Base-by-base conservation (phyloP, 306 rosid species). In the Quercus mongolica region DNA sequence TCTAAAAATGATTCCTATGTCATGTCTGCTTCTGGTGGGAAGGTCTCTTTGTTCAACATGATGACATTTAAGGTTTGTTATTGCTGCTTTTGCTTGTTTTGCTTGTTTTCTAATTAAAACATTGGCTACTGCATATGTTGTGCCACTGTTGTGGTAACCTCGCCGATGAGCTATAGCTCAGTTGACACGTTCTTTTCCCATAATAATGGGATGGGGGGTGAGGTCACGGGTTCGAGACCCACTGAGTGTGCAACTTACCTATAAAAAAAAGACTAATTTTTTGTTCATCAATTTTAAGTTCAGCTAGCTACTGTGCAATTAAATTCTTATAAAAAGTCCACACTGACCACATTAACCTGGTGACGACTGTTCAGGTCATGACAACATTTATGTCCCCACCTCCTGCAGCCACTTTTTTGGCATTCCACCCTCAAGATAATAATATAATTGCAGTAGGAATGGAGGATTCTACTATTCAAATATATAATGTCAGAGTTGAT, bases 1-100 rank as follows among this genome's bases (percentile, higher is more conserved):
- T 85, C 88, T 11, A 85, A 81, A 76, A 85, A 85, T 49, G 88
- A 85, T 56, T 85, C 88, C 56, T 85, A 85, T 41, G 88, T 85
- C 64, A 85, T 85, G 88, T 85, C 88, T 64, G 88, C 88, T 21
- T 85, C 88, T 64, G 88, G 88, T 8, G 88, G 88, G 73, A 85
- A 85, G 73, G 83, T 85, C 56, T 85, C 88, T 35, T 57, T 85
- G 61, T 85, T 85, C 76, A 85, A 85, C 77, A 85, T 85, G 88
- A 85, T 85, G 88, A 81, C 88, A 18, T 85, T 85, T 63, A 85
- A 85, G 88, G 88, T 85, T 63, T 68, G 78, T 44, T 62, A n/a
- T 55, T 63, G 11, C 26, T 52, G 51, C 57, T 26, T n/a, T 31
- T 67, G 20, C 41, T 63, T 56, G 44, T 25, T n/a, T 51, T 56